Conservation (phyloP, 257 asterid genomes). For the Capsicum pubescens region DNA sequence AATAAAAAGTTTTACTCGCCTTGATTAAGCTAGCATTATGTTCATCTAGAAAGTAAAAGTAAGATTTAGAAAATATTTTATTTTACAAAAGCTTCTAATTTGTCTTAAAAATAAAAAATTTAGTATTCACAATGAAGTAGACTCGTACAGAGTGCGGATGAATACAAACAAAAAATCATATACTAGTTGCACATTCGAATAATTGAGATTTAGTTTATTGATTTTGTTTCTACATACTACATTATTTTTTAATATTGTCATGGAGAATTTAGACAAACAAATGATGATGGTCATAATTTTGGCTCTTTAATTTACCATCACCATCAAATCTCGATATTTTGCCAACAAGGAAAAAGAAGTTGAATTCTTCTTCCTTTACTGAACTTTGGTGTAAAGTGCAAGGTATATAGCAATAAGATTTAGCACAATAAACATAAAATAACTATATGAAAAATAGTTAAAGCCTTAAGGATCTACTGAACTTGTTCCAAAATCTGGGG, state of each 20-base stretch:
- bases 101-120: neutral
- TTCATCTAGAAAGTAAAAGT: neutral
- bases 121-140: neutral
- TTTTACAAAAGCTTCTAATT: neutral
- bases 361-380: neutral
- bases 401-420: too few relatives aligned
- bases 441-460: constrained; percentile 15
- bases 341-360: neutral
- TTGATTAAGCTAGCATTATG: neutral
- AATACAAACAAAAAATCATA: neutral
- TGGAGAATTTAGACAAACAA: neutral
- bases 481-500: constrained; percentile 48
- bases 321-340: neutral
- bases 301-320: neutral
- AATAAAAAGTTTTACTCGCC: neutral
- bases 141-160: neutral
- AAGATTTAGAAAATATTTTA: neutral
- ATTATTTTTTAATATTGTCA: neutral
- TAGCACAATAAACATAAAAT: too few relatives aligned
- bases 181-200: neutral
- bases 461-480: constrained; percentile 64
- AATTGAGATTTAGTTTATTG: neutral
- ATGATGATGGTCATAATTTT: neutral
- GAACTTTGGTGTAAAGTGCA: neutral
- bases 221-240: neutral